phyloP scores from a whole-genome alignment of 208 protist genomes.

The Acanthamoeba culbertsoni region DNA sequence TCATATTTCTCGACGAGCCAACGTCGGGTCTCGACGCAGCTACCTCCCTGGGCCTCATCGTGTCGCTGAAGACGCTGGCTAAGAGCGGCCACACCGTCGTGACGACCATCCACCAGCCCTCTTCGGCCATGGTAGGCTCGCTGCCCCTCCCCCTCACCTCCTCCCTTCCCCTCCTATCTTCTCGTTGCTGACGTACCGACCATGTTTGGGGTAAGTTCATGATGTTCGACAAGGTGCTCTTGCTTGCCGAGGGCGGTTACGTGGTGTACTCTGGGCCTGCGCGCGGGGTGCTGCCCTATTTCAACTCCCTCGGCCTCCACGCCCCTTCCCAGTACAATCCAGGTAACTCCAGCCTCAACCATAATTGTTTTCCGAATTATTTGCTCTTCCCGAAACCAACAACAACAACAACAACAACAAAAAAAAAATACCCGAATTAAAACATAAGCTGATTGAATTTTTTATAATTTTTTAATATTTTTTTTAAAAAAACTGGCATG shows the following conservation, averaged over 20 bases:
- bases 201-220: too few species aligned
- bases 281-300: not conserved
- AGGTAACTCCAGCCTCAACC: conserved; percentile 66
- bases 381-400: too few species aligned
- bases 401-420: too few species aligned
- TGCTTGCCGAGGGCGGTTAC: conserved; percentile 43
- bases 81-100: conserved; percentile 87
- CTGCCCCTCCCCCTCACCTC: too few species aligned
- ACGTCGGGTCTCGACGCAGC: conserved; percentile 86
- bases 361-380: too few species aligned
- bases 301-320: conserved; percentile 40
- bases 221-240: conserved; percentile 62
- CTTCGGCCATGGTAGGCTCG: conserved; percentile 86
- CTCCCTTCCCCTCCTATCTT: too few species aligned
- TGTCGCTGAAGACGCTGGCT: conserved; percentile 85
- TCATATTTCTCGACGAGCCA: conserved; percentile 75
- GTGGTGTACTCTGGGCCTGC: conserved; percentile 18
- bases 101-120: conserved; percentile 94
- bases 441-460: too few species aligned
- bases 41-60: conserved; percentile 86
- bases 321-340: conserved; percentile 54
- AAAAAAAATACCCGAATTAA: too few species aligned
- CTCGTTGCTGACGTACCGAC: too few species aligned
- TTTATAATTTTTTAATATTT: too few species aligned
- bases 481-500: too few species aligned